Base-by-base conservation (phyloP, 1,139 yeast genomes). In the Citeromyces hawaiiensis region DNA sequence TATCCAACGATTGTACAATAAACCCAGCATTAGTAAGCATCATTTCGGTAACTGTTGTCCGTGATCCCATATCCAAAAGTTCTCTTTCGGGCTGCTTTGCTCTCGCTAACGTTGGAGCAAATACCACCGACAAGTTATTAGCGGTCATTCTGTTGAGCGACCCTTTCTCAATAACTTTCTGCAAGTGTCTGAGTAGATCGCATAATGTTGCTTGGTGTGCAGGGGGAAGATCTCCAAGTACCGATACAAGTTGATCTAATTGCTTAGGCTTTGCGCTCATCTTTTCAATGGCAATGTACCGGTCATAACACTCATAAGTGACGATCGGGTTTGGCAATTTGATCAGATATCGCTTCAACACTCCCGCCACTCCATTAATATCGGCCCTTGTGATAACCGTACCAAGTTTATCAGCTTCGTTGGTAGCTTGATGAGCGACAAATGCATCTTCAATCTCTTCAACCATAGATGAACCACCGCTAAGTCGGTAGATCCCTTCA, bases 61-160 rank as follows among this genome's bases (percentile, higher is more conserved):
- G 72, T 43, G 76, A 71, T 18, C 81, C 83, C 86, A 87, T 87
- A 55, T 91, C 98, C 40, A 68, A 54, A 60, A 91, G 76, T 56
- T 93, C 98, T 44, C 82, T 72, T 83, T 87, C 4, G 95, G 94
- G 19, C 77, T 70, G 44, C 68, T 65, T 5, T 48, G 42, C 96
- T 44, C 96, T 67, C 0, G 87, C 83, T 39, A 91, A 63, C 3
- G 97, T 87, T 2, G 99, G 98, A 0, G 97, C 96, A 66, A 91
- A 91, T 14, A 91, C 96, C 39, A 93, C 91, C 1, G 96, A 82
- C 43, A 93, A 60, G 51, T 93, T 87, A 55, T 78, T 76, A 47
- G 72, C 64, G 27, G 74, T 83, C 99, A 91, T 91, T 55, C 83
- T 66, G 51, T 82, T 83, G 34, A 60, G 55, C 14, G 59, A 56